Evolutionary conservation across 2,329 filamentous ascomycete species (phyloP).

Genomic region (Fusarium bactridioides): DNA sequence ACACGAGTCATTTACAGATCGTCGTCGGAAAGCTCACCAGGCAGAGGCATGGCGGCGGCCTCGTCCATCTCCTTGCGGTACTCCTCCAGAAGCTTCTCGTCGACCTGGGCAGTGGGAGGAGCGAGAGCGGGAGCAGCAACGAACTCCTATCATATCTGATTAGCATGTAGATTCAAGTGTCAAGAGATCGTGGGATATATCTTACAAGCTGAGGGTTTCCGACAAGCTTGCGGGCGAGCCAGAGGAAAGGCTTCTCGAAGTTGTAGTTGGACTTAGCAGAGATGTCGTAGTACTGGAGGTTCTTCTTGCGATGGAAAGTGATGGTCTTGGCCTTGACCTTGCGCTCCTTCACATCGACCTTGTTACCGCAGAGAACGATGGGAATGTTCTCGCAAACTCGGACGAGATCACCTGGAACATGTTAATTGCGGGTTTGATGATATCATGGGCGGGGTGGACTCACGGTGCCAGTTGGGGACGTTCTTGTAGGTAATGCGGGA

Average conservation of each 20-base stretch:
- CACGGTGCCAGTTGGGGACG: constrained; percentile 99
- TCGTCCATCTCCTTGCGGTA: constrained; percentile 90
- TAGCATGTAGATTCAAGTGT: constrained; percentile 29
- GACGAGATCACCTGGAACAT: constrained; percentile 83
- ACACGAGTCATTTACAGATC: constrained; percentile 60
- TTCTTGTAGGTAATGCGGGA: constrained; percentile 99
- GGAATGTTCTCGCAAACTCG: constrained; percentile 99
- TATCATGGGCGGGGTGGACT: constrained; percentile 51
- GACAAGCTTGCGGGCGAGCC: constrained; percentile 97
- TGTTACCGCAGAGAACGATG: constrained; percentile 98
- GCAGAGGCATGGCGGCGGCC: constrained; percentile 84
- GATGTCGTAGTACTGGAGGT: constrained; percentile 99
- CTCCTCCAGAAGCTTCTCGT: constrained; percentile 79
- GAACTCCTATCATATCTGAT: constrained; percentile 74
- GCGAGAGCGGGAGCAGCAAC: constrained; percentile 94
- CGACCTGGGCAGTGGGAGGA: constrained; percentile 89
- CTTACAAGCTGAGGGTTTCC: constrained; percentile 72
- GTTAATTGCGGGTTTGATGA: constrained; percentile 23
- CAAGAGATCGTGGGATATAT: not conserved
- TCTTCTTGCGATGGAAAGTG: constrained; percentile 99
- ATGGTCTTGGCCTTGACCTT: constrained; percentile 99
- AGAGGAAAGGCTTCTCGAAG: constrained; percentile 99
- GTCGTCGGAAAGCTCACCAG: constrained; percentile 89
- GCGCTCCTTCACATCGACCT: constrained; percentile 99
- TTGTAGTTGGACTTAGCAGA: constrained; percentile 99